A percentile compares a stretch with the other conserved stretches of the same genome.
Evolutionary conservation across 352 stramenopile species (phyloP).

Genomic region (Globisporangium rhizosaccharum): DNA sequence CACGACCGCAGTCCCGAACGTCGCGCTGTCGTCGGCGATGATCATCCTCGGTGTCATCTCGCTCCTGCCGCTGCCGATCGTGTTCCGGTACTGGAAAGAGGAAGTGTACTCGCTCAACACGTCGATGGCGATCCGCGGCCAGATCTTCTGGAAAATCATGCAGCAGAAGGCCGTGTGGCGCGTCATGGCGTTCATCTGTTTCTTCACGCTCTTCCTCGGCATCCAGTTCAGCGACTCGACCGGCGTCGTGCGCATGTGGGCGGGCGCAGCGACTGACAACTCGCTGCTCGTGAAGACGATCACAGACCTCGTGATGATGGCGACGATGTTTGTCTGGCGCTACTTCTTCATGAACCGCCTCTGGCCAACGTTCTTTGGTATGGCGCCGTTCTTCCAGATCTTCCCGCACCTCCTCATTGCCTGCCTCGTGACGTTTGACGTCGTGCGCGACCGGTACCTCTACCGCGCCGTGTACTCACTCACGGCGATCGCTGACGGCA

Average conservation of each 20-base stretch:
- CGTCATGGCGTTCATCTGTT: slow-evolving; percentile 28
- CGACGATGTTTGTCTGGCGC: slow-evolving; percentile 29
- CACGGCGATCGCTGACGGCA: slow-evolving; percentile 21
- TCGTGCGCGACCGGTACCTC: slow-evolving; percentile 18
- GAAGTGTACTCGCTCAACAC: slow-evolving; percentile 29
- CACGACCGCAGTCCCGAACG: slow-evolving; percentile 4
- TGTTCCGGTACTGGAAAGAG: slow-evolving; percentile 29
- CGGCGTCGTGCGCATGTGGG: slow-evolving; percentile 15
- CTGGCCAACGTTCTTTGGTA: slow-evolving; percentile 27
- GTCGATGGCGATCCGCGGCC: slow-evolving; percentile 23
- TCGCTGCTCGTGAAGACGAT: slow-evolving; percentile 24
- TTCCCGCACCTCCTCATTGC: slow-evolving; percentile 21
- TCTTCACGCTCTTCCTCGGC: slow-evolving; percentile 28
- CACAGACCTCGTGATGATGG: slow-evolving; percentile 19
- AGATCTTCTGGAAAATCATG: slow-evolving; percentile 46
- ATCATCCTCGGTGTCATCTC: slow-evolving; percentile 28
- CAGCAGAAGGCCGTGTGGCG: slow-evolving; percentile 41
- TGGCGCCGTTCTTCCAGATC: slow-evolving; percentile 24
- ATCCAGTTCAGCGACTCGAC: slow-evolving; percentile 24
- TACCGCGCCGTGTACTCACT: slow-evolving; percentile 18
- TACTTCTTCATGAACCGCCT: slow-evolving; percentile 30
- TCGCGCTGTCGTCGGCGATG: slow-evolving; percentile 24
- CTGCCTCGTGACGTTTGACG: slow-evolving; percentile 14
- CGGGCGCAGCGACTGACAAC: slow-evolving; percentile 23
- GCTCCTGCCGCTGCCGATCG: slow-evolving; percentile 21